These are phyloP conservation scores for Linnemannia exigua DNA, from an alignment of 192 early-diverging fungal species.

Conservation along the genomic window DNA sequence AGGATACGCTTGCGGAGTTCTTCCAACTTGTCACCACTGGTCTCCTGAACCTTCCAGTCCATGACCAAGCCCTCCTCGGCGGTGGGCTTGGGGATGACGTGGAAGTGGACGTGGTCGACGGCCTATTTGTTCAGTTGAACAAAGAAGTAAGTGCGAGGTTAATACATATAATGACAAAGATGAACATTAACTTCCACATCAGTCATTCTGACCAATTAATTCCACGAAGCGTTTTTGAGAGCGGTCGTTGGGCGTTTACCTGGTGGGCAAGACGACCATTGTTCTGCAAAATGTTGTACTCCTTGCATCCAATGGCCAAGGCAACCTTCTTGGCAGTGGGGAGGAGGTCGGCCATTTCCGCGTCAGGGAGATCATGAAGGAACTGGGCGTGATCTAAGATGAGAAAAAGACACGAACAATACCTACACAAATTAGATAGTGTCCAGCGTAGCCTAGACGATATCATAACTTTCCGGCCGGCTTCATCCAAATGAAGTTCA, in stretches of 20 bases:
- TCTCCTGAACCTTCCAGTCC: slow-evolving; percentile 71
- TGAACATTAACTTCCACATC: background rate
- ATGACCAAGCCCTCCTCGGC: slow-evolving; percentile 79
- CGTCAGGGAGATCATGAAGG: slow-evolving; percentile 91
- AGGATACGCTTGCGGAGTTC: slow-evolving; percentile 55
- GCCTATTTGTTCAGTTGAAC: slow-evolving; percentile 61
- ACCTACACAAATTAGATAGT: background rate
- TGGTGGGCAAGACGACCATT: slow-evolving; percentile 71
- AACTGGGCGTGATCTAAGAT: slow-evolving; percentile 86
- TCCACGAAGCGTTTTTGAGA: background rate
- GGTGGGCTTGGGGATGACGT: slow-evolving; percentile 85
- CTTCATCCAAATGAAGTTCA: background rate
- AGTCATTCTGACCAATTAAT: background rate
- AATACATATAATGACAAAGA: background rate
- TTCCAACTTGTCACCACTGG: slow-evolving; percentile 66
- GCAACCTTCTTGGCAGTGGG: slow-evolving; percentile 94
- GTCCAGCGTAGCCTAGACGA: background rate
- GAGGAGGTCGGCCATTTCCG: slow-evolving; percentile 84
- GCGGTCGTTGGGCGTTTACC: slow-evolving; percentile 39
- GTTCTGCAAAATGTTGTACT: slow-evolving; percentile 94
- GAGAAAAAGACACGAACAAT: background rate
- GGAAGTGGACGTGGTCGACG: slow-evolving; percentile 96
- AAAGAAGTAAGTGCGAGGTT: slow-evolving; percentile 7
- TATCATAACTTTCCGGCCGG: background rate
- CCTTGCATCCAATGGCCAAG: slow-evolving; percentile 69